A percentile compares a stretch with the other conserved stretches of the same genome.
phyloP scores from a whole-genome alignment of 192 early-diverging fungal genomes.

The Spizellomyces punctatus region DNA sequence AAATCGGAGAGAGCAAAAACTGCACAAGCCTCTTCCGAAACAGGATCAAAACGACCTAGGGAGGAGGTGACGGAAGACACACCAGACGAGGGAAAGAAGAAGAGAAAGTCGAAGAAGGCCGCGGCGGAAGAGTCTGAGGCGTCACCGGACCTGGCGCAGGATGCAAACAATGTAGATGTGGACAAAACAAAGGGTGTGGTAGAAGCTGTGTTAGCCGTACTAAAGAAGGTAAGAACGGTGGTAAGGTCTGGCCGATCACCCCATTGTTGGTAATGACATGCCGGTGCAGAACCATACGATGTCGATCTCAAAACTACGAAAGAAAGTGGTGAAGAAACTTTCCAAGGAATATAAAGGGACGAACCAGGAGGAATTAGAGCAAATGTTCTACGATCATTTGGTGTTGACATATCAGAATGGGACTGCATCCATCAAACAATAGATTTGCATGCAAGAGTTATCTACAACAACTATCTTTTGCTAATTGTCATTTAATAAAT shows the following conservation, averaged over 20 bases:
- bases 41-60: constrained; percentile 15
- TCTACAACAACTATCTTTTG: too few species aligned
- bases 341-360: background rate
- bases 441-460: too few species aligned
- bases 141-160: constrained; percentile 20
- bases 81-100: constrained; percentile 29
- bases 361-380: too few species aligned
- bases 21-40: background rate
- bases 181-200: background rate
- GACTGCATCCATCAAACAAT: too few species aligned
- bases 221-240: background rate
- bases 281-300: background rate
- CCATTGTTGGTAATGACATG: background rate
- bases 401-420: too few species aligned
- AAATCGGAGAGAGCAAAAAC: constrained; percentile 10
- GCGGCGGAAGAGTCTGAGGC: constrained; percentile 19
- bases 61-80: constrained; percentile 5
- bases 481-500: too few species aligned
- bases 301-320: background rate
- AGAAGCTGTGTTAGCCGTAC: background rate
- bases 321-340: constrained; percentile 2
- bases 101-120: constrained; percentile 30
- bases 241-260: background rate
- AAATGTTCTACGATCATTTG: too few species aligned
- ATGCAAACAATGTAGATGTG: constrained; percentile 8